Evolutionary conservation across 139 green algal species (phyloP), one percentile per base, ranked within the genome.

Genomic region (Chlorella vulgaris): DNA sequence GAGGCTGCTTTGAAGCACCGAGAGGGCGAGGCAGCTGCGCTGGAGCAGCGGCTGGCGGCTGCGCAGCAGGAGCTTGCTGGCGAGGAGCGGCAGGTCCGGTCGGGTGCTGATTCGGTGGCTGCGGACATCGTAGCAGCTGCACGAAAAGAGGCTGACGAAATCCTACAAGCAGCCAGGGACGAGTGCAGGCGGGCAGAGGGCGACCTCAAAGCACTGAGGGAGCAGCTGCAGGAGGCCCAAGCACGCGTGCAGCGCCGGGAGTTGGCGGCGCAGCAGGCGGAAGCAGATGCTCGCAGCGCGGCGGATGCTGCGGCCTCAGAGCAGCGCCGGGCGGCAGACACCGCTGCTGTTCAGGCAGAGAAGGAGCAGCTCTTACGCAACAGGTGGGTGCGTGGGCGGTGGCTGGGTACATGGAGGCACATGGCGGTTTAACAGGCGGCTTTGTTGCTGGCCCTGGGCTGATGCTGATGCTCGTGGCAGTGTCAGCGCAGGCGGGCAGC

Each of bases 81-180:
- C 2, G 55, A 70, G 0, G 39, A 78, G 68, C 68, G 68, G 18
- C 53, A n/a, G 35, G 55, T 50, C 18, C 51, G 67, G 2, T 55
- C 68, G 2, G 53, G 78, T 1, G 78, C 78, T 0, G 68, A 84
- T 38, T 31, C 15, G 3, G 36, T 36, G 10, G 78, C 78, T 24
- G 78, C 78, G 15, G 28, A 5, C 0, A 10, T 71, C 19, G n/a
- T 84, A n/a, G 53, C 68, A 26, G 29, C 70, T 36, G 78, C 78
- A 0, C 67, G 66, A 7, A 39, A 13, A 21, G 51, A 85, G 81
- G 81, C 81, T 3, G 81, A 85, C 1, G 38, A 39, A 19, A 61
- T 81, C 2, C 31, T 85, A 35, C 70, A 81, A 53, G 31, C 60
- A 2, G 81, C 81, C 1, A 60, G 61, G n/a, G 81, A 81, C 4